Evolutionary conservation across 2,329 filamentous ascomycete species (phyloP).

Genomic region (Cladosporium halotolerans): DNA sequence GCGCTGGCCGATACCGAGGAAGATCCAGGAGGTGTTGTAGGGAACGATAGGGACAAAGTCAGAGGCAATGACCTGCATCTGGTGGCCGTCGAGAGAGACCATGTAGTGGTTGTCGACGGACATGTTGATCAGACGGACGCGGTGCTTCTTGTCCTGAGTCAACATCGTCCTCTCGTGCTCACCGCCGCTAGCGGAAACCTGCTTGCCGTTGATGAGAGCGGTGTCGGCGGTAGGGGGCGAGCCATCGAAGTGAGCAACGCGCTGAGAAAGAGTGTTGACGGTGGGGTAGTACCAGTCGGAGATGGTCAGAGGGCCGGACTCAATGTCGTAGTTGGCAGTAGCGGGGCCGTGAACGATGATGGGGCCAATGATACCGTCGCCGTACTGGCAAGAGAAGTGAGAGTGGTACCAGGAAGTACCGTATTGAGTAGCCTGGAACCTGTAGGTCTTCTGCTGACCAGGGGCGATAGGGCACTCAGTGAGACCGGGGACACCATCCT

Average conservation of each 20-base stretch:
- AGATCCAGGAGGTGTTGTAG: slow-evolving; percentile 25
- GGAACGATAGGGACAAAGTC: slow-evolving; percentile 29
- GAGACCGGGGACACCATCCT: slow-evolving; percentile 52
- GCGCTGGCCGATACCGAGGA: slow-evolving; percentile 36
- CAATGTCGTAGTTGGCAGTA: slow-evolving; percentile 56
- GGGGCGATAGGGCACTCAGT: slow-evolving; percentile 45
- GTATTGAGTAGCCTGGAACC: slow-evolving; percentile 48
- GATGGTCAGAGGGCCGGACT: slow-evolving; percentile 54
- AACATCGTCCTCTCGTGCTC: slow-evolving; percentile 28
- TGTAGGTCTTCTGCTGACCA: slow-evolving; percentile 50
- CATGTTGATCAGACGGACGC: slow-evolving; percentile 42
- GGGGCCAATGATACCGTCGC: slow-evolving; percentile 54
- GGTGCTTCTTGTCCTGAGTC: slow-evolving; percentile 36
- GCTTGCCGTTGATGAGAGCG: slow-evolving; percentile 39
- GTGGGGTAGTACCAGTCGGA: slow-evolving; percentile 51
- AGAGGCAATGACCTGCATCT: slow-evolving; percentile 29
- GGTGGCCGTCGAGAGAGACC: slow-evolving; percentile 33
- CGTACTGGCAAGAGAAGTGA: slow-evolving; percentile 50
- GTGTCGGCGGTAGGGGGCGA: slow-evolving; percentile 45
- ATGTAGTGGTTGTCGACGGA: slow-evolving; percentile 40
- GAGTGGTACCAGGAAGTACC: slow-evolving; percentile 50
- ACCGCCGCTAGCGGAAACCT: slow-evolving; percentile 28
- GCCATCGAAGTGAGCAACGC: slow-evolving; percentile 28
- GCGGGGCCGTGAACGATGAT: slow-evolving; percentile 58
- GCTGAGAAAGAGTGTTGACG: slow-evolving; percentile 22